Percentiles rank a stretch among this genome's conserved stretches.
phyloP scores from a whole-genome alignment of 441 rosid species.

The Gossypium lobatum region DNA sequence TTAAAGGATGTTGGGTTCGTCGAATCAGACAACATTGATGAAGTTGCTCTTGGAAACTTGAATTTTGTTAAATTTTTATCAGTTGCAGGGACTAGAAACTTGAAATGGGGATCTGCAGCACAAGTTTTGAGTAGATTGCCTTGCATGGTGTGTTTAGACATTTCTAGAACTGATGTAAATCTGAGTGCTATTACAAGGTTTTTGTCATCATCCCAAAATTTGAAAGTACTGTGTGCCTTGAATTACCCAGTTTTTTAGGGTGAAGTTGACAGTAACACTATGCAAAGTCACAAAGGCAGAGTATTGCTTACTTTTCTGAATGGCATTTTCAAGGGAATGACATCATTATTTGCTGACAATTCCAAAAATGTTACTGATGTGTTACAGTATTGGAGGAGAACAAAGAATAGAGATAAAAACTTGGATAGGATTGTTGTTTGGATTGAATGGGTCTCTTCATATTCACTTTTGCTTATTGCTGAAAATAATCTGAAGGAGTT shows the following conservation, averaged over 20 bases:
- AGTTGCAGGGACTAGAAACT: constrained; percentile 75
- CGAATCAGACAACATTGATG: constrained; percentile 75
- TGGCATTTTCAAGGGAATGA: constrained; percentile 56
- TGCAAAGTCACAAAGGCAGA: constrained; percentile 47
- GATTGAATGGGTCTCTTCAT: constrained; percentile 84
- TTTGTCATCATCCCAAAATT: constrained; percentile 55
- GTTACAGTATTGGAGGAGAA: constrained; percentile 59
- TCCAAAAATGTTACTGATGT: constrained; percentile 43
- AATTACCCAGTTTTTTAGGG: constrained; percentile 68
- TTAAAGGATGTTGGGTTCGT: constrained; percentile 67
- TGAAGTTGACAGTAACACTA: constrained; percentile 37
- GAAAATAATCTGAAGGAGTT: constrained; percentile 79
- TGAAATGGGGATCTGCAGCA: constrained; percentile 71
- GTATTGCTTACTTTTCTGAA: constrained; percentile 47
- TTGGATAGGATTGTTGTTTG: constrained; percentile 62
- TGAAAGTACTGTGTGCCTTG: constrained; percentile 75
- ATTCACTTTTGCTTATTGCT: constrained; percentile 67
- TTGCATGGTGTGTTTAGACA: constrained; percentile 64
- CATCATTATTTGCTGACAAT: constrained; percentile 58
- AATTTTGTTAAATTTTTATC: constrained; percentile 60
- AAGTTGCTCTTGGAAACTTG: constrained; percentile 69
- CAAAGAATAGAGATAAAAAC: constrained; percentile 36
- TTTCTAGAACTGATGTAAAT: constrained; percentile 79
- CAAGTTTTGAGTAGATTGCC: constrained; percentile 73
- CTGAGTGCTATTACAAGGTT: constrained; percentile 58